Evolutionary conservation across 768 basidiomycete species (phyloP).

Genomic region (Boletus barrowsii): DNA sequence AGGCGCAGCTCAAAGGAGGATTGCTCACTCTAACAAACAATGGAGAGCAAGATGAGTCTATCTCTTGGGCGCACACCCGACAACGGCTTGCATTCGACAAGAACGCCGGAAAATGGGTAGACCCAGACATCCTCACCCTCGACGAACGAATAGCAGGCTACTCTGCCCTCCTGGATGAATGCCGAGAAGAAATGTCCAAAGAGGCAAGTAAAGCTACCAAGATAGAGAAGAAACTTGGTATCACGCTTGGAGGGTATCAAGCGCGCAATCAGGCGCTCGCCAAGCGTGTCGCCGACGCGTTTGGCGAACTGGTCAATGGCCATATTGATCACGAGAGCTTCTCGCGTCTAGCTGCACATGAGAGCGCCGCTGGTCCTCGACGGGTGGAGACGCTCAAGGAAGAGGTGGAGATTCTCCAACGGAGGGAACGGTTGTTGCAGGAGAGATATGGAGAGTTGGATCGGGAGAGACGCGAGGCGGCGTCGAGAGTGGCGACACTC

Average conservation of each 20-base stretch:
- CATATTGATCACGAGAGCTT: constrained; percentile 81
- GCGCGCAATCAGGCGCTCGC: constrained; percentile 64
- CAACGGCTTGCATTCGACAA: constrained; percentile 63
- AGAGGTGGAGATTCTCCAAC: constrained; percentile 80
- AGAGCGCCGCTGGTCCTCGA: constrained; percentile 73
- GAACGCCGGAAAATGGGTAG: constrained; percentile 59
- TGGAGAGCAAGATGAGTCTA: constrained; percentile 56
- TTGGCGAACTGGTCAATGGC: constrained; percentile 64
- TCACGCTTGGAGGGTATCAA: constrained; percentile 90
- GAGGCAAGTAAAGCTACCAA: constrained; percentile 82
- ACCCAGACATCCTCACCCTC: constrained; percentile 51
- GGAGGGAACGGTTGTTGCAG: constrained; percentile 76
- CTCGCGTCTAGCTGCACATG: constrained; percentile 64
- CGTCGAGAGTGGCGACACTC: constrained; percentile 54
- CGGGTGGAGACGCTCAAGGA: constrained; percentile 77
- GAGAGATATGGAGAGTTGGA: constrained; percentile 81
- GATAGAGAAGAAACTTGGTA: constrained; percentile 84
- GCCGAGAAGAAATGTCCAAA: constrained; percentile 69
- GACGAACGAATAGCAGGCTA: constrained; percentile 67
- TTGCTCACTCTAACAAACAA: constrained; percentile 60
- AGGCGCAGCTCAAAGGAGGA: constrained; percentile 76
- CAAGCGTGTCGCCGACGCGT: constrained; percentile 61
- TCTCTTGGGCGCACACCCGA: constrained; percentile 73
- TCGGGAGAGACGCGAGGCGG: constrained; percentile 59
- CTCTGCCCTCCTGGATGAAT: constrained; percentile 53